These are phyloP conservation scores for Linaria vulgaris DNA, from an alignment of 257 asterid species.

Conservation along the genomic window DNA sequence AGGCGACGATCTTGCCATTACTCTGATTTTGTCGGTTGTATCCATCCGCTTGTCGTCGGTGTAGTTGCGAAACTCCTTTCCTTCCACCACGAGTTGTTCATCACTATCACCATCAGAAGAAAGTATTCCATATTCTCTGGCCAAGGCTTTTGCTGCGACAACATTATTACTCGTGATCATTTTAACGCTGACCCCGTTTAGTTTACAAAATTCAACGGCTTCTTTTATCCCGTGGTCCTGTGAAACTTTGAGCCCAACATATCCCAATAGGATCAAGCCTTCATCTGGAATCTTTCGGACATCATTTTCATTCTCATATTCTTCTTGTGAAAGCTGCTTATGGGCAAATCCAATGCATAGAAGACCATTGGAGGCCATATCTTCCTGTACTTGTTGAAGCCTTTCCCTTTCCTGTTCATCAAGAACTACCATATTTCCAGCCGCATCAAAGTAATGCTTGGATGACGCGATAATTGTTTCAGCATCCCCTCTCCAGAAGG, in stretches of 20 bases:
- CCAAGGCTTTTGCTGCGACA: conserved; percentile 75
- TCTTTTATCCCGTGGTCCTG: conserved; percentile 58
- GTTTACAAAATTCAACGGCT: conserved; percentile 63
- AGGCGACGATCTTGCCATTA: conserved; percentile 81
- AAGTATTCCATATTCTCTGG: conserved; percentile 74
- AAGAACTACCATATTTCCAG: conserved; percentile 40
- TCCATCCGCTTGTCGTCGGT: conserved; percentile 56
- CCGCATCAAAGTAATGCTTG: conserved; percentile 42
- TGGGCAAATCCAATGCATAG: conserved; percentile 74
- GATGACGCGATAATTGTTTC: conserved; percentile 66
- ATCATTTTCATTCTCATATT: conserved; percentile 5
- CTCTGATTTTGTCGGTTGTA: conserved; percentile 51
- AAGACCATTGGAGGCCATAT: conserved; percentile 74
- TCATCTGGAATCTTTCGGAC: conserved; percentile 33
- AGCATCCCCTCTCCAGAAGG: conserved; percentile 88
- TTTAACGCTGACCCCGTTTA: conserved; percentile 60
- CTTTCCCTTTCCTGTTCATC: conserved; percentile 24
- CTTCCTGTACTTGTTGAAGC: conserved; percentile 43
- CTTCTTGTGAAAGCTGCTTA: conserved; percentile 31
- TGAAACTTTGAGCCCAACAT: conserved; percentile 70
- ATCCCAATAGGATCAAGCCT: conserved; percentile 43
- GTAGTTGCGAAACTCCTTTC: conserved; percentile 56
- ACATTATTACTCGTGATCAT: conserved; percentile 85
- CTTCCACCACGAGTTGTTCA: conserved; percentile 53
- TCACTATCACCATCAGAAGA: conserved; percentile 5